Conservation (phyloP, 139 green algal species). For the Volvox africanus region DNA sequence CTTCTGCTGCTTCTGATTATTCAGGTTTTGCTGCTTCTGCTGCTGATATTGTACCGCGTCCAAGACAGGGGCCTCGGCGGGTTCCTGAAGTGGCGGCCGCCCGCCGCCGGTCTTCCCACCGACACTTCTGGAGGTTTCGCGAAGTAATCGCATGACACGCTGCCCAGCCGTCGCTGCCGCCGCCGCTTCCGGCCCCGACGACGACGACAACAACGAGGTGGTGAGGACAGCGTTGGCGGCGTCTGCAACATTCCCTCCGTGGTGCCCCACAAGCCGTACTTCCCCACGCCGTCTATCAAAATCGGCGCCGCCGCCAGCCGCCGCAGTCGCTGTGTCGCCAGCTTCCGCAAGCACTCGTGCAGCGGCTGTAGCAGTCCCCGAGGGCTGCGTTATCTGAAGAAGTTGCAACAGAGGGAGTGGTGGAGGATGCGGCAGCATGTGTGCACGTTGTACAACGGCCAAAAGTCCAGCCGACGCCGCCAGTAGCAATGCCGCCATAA, state of each 20-base stretch:
- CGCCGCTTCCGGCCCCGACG: too few species aligned
- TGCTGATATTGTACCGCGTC: not conserved
- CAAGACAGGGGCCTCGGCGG: too few species aligned
- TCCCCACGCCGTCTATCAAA: too few species aligned
- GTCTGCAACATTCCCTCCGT: too few species aligned
- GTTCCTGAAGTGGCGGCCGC: too few species aligned
- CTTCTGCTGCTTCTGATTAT: not conserved
- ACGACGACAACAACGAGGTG: too few species aligned
- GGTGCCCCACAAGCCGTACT: too few species aligned
- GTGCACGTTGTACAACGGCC: not conserved
- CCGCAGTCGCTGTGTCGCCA: too few species aligned
- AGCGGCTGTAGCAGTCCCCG: not conserved
- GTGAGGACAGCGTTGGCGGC: not conserved
- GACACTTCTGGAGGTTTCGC: not conserved
- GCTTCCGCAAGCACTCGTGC: not conserved
- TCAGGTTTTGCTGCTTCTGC: not conserved
- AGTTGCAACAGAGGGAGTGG: not conserved
- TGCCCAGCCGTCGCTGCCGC: too few species aligned
- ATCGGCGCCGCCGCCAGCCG: not conserved
- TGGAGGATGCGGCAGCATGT: not conserved
- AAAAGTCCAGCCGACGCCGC: not conserved
- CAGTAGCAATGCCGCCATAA: not conserved
- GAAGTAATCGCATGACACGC: too few species aligned
- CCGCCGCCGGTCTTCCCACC: not conserved
- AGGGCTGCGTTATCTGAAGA: not conserved